These are phyloP conservation scores for Pestalotiopsis fici DNA, from an alignment of 2,329 filamentous ascomycete genomes.

Conservation along the genomic window DNA sequence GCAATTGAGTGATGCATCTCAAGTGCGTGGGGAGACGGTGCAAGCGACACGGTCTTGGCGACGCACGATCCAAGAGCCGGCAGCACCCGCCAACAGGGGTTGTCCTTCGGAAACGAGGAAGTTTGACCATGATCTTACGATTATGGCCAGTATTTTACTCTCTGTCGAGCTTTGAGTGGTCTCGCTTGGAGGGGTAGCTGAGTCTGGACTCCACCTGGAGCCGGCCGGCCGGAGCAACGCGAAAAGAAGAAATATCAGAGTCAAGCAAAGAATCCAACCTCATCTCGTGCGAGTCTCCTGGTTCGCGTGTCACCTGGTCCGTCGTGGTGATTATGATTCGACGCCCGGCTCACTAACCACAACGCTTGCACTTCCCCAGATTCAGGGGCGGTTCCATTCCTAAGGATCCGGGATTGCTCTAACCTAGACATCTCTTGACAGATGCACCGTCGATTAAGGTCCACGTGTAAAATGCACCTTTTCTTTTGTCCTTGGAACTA, in stretches of 20 bases:
- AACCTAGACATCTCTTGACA: background rate
- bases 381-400: background rate
- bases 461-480: background rate
- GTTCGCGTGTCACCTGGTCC: background rate
- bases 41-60: background rate
- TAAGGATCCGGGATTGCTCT: background rate
- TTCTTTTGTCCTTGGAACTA: background rate
- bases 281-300: background rate
- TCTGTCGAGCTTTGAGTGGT: background rate
- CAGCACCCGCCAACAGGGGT: background rate
- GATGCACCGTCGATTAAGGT: background rate
- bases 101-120: background rate
- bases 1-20: too few species aligned
- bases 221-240: background rate
- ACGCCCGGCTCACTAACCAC: background rate
- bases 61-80: background rate
- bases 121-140: background rate
- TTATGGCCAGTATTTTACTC: background rate
- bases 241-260: background rate
- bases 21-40: background rate
- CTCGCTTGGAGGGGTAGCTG: slow-evolving; percentile 6
- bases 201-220: background rate
- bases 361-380: background rate
- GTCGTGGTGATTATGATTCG: background rate
- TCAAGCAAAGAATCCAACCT: background rate